Base-by-base conservation (phyloP, 1,139 yeast genomes). In the Meyerozyma sp. region DNA sequence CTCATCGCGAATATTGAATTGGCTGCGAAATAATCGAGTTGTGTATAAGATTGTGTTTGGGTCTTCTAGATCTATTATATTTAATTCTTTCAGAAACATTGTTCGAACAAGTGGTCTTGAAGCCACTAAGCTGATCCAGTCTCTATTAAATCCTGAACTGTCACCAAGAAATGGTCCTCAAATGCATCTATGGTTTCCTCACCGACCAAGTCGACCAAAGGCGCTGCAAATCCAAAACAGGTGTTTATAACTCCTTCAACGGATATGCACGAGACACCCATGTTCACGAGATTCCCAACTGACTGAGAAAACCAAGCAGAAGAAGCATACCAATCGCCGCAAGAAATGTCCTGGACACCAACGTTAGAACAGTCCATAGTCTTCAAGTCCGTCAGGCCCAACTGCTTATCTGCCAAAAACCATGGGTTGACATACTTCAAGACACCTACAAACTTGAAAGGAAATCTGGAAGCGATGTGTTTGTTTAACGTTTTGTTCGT, bases 361-460 rank as follows among this genome's bases (percentile, higher is more conserved):
- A 66, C 40, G 44, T 66, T 66, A 4, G 70, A 65, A 1, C 62
- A 42, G 46, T 58, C 67, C 23, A 63, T 42, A 8, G 62, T 56
- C 14, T 42, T 30, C 26, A 52, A 41, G 13, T 47, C 43, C 8
- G 44, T 29, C 14, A 18, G 18, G 3, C 53, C 56, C 7, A 51
- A 32, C 25, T 44, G 52, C 1, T 36, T n/a, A 5, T 42, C 36
- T 9, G 55, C 34, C 14, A 50, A 45, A 7, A 52, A 43, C 40
- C 50, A 45, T 9, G 54, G 40, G 39, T 56, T 52, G 5, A 54
- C 40, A 5, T 41, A 46, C 13, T 48, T 46, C 25, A 62, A 40
- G n/a, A 62, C 44, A 8, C 65, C 62, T n/a, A 53, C 51, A 3
- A 30, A 25, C 42, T 52, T 50, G 43, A 63, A 62, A 2, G 49